phyloP scores from a whole-genome alignment of 1,284 basidiomycete genomes.

The Heterobasidion occidentale region DNA sequence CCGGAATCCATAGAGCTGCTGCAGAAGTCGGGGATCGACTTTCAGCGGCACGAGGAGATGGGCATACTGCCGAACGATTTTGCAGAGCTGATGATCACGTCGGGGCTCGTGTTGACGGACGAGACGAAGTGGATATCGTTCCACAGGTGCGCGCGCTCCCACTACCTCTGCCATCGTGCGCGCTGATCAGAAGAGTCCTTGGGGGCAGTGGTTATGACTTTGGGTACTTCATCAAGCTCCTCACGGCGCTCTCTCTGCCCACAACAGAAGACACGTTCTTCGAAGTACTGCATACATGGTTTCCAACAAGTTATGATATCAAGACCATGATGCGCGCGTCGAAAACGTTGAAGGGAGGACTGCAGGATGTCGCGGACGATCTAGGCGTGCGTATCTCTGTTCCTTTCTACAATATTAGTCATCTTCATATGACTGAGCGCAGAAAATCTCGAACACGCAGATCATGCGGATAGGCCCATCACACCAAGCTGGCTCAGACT shows the following conservation, averaged over 20 bases:
- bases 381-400: slow-evolving; percentile 52
- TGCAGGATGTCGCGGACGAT: slow-evolving; percentile 96
- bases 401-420: slow-evolving; percentile 9
- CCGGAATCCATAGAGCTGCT: slow-evolving; percentile 94
- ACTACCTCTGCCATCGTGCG: not conserved
- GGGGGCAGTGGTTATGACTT: slow-evolving; percentile 92
- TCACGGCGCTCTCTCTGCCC: slow-evolving; percentile 86
- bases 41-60: slow-evolving; percentile 86
- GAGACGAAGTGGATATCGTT: slow-evolving; percentile 98
- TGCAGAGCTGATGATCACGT: slow-evolving; percentile 95
- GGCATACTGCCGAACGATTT: slow-evolving; percentile 94
- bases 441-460: slow-evolving; percentile 28
- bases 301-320: slow-evolving; percentile 96
- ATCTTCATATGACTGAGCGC: slow-evolving; percentile 5
- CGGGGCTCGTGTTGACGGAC: slow-evolving; percentile 83
- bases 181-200: not conserved
- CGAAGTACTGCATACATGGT: slow-evolving; percentile 85
- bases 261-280: slow-evolving; percentile 89
- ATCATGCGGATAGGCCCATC: slow-evolving; percentile 87
- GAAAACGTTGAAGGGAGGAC: slow-evolving; percentile 86
- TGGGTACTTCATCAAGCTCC: slow-evolving; percentile 94
- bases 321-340: slow-evolving; percentile 92
- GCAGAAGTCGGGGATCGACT: slow-evolving; percentile 94
- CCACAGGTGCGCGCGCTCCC: slow-evolving; percentile 71
- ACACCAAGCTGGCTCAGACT: slow-evolving; percentile 96